phyloP scores from a whole-genome alignment of 768 basidiomycete genomes.

The Termitomyces sp. region DNA sequence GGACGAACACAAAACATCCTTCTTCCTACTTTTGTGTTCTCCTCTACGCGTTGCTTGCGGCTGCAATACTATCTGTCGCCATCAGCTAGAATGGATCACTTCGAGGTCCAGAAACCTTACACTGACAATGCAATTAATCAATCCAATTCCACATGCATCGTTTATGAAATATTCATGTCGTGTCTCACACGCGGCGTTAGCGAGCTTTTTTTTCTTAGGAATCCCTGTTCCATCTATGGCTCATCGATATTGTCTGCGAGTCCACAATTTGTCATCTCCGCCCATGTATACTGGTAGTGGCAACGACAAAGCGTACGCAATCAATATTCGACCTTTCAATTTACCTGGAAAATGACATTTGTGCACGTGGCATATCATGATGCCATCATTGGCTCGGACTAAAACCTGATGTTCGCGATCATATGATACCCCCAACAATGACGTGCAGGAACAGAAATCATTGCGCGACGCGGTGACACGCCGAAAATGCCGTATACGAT shows the following conservation, averaged over 20 bases:
- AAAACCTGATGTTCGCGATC: too few species aligned
- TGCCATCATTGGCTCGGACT: background rate
- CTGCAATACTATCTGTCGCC: too few species aligned
- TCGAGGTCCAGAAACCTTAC: slow-evolving; percentile 9
- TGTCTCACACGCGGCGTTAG: background rate
- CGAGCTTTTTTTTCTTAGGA: too few species aligned
- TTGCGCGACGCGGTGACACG: too few species aligned
- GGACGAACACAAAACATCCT: too few species aligned
- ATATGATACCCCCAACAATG: too few species aligned
- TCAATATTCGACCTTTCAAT: background rate
- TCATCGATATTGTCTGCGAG: background rate
- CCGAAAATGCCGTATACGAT: too few species aligned
- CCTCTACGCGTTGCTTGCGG: too few species aligned
- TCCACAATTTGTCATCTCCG: background rate
- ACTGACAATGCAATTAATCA: slow-evolving; percentile 18
- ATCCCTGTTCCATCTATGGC: background rate
- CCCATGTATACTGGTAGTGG: background rate
- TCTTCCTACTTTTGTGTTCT: too few species aligned
- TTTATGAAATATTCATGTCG: background rate
- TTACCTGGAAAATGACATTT: background rate
- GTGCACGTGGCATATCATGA: background rate
- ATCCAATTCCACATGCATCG: background rate
- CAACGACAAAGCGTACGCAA: too few species aligned
- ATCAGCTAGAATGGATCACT: slow-evolving; percentile 13
- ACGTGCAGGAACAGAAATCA: too few species aligned